These are phyloP conservation scores for Dendrocalamus latiflorus DNA, from an alignment of 202 grass and related monocot species.

Conservation along the genomic window DNA sequence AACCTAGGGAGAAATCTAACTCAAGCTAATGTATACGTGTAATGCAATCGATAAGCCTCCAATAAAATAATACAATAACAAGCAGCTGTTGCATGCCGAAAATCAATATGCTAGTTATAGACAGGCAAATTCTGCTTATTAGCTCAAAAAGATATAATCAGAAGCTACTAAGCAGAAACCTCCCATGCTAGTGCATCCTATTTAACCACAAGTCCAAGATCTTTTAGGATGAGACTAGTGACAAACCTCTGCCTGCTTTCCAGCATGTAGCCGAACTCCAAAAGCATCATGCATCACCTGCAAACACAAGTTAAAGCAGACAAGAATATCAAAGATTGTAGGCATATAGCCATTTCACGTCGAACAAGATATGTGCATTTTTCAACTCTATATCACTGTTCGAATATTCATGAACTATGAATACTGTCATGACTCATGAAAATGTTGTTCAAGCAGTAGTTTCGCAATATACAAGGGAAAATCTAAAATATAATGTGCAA, in stretches of 20 bases:
- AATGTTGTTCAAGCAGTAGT: background rate
- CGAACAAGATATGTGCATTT: background rate
- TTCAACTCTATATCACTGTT: constrained; percentile 16
- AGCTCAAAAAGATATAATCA: background rate
- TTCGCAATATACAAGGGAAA: background rate
- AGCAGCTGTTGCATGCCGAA: background rate
- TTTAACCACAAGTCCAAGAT: background rate
- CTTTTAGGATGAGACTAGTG: constrained; percentile 4
- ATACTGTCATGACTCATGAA: background rate
- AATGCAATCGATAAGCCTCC: background rate
- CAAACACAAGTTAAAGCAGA: constrained; percentile 20
- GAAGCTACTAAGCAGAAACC: background rate
- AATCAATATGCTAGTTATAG: constrained; percentile 1
- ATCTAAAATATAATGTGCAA: background rate
- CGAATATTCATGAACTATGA: background rate
- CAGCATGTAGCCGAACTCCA: constrained; percentile 92
- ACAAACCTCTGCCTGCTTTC: constrained; percentile 93
- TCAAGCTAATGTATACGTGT: background rate
- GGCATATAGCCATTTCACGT: background rate
- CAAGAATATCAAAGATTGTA: background rate
- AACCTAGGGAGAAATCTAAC: background rate
- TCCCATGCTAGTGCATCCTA: background rate
- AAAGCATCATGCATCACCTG: constrained; percentile 97
- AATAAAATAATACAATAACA: background rate
- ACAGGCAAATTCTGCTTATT: constrained; percentile 4